phyloP scores from a whole-genome alignment of 1,284 basidiomycete species.

The Irpex sp. region DNA sequence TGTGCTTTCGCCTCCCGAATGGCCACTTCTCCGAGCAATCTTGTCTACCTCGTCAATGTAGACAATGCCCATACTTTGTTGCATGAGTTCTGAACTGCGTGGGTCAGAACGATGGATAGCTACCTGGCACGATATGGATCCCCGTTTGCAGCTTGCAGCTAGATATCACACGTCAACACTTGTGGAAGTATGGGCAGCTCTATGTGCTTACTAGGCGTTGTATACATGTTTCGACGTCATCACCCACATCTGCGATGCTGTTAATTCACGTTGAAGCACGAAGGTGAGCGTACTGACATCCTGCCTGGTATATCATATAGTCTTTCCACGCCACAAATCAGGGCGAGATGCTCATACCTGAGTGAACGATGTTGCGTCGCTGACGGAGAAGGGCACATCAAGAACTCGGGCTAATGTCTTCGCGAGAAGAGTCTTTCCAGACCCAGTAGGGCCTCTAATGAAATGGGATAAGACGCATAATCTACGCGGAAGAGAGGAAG shows the following conservation, averaged over 20 bases:
- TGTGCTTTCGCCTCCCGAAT: conserved; percentile 65
- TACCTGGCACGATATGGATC: conserved; percentile 81
- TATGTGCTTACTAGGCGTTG: conserved; percentile 62
- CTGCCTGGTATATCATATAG: conserved; percentile 46
- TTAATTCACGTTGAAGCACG: conserved; percentile 2
- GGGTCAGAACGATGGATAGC: not conserved
- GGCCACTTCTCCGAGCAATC: conserved; percentile 69
- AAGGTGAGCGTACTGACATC: conserved; percentile 52
- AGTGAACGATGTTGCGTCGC: conserved; percentile 82
- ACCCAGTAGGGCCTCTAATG: conserved; percentile 75
- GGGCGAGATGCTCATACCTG: conserved; percentile 43
- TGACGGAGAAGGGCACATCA: conserved; percentile 89
- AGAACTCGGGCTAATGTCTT: conserved; percentile 82
- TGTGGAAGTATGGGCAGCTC: not conserved
- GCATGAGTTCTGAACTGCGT: conserved; percentile 4
- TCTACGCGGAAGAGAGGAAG: conserved; percentile 5
- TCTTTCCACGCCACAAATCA: conserved; percentile 4
- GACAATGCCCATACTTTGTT: conserved; percentile 81
- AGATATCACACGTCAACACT: conserved; percentile 6
- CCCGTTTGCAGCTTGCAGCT: conserved; percentile 85
- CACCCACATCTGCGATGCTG: conserved; percentile 73
- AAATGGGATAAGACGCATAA: conserved; percentile 10
- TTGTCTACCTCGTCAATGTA: conserved; percentile 98
- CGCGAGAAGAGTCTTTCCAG: conserved; percentile 88
- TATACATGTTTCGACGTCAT: conserved; percentile 90